Conservation (phyloP, 495 filamentous ascomycete species). For the Aspergillus steynii region DNA sequence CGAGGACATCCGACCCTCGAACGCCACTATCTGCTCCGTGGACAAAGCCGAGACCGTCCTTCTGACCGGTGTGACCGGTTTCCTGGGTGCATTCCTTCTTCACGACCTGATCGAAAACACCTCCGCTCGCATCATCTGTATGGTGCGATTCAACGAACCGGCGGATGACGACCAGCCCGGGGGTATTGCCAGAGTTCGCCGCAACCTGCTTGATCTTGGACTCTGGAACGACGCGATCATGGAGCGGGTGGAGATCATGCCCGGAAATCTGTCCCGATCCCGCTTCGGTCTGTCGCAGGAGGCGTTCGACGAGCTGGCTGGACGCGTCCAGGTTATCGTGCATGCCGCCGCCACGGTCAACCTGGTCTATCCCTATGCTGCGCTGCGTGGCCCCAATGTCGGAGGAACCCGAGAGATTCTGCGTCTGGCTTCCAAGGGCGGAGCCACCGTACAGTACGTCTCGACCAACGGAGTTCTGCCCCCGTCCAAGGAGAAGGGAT, state of each 20-base stretch:
- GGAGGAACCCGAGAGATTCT: conserved; percentile 64
- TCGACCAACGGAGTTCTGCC: conserved; percentile 70
- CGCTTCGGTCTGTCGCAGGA: conserved; percentile 59
- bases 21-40: conserved; percentile 50
- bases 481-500: conserved; percentile 53
- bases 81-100: conserved; percentile 57
- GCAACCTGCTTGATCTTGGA: conserved; percentile 64
- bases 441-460: conserved; percentile 67
- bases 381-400: conserved; percentile 58
- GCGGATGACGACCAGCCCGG: conserved; percentile 52
- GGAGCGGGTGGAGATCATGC: conserved; percentile 66
- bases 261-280: conserved; percentile 60
- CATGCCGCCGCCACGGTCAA: conserved; percentile 68
- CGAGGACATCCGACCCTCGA: conserved; percentile 51
- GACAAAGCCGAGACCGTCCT: conserved; percentile 59
- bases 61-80: conserved; percentile 62
- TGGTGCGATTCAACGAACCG: conserved; percentile 63
- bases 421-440: conserved; percentile 58
- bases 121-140: conserved; percentile 62
- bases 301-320: conserved; percentile 56
- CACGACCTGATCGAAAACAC: conserved; percentile 55
- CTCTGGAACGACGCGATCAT: conserved; percentile 67
- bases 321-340: conserved; percentile 60
- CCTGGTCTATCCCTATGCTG: conserved; percentile 66
- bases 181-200: conserved; percentile 57